Base-by-base conservation (phyloP, 306 rosid species). In the Quercus aquifolioides region DNA sequence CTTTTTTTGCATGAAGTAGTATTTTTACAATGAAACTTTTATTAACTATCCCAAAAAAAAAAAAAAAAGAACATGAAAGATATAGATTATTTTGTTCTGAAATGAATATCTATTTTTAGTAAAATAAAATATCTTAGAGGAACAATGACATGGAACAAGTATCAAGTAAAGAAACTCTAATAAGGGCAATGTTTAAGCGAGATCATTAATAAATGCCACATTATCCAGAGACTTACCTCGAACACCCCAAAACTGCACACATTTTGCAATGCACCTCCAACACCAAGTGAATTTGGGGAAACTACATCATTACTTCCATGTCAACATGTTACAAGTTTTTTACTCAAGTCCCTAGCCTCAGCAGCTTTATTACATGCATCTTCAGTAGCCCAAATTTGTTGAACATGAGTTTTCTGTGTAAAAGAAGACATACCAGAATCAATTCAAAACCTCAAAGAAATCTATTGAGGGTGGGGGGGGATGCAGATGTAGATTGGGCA, bases 331-430 rank as follows among this genome's bases (percentile, higher is more conserved):
- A 85, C 65, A 86, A 91, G 97, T 79, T 89, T 90, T 75, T 93
- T 92, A 78, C 90, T 81, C 41, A 85, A 59, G 79, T 89, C 94
- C 83, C 94, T 84, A 77, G 98, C 98, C 86, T 95, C 99, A 49
- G 97, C 90, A 87, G 97, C 97, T 79, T 91, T 95, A 88, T 95
- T 95, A 77, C 88, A 76, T 74, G 99, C 93, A 88, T 93, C 99
- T 88, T 95, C 96, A 81, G 99, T 93, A 77, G 98, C 98, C 92
- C 93, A 91, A 90, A 93, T 91, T 85, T 95, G 98, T 57, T 95
- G 97, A 79, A 95, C 98, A 76, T 95, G 99, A 55, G 98, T 97
- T 81, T 91, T 90, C 97, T 93, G 90, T 41, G 75, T 88, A 84
- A 28, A 72, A 68, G 77, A 74, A 79, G 60, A 79, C 5, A 69